A percentile compares a stretch with the other conserved stretches of the same genome.
Evolutionary conservation across 805 yeast species (phyloP).

Genomic region (Kazachstania martiniae): DNA sequence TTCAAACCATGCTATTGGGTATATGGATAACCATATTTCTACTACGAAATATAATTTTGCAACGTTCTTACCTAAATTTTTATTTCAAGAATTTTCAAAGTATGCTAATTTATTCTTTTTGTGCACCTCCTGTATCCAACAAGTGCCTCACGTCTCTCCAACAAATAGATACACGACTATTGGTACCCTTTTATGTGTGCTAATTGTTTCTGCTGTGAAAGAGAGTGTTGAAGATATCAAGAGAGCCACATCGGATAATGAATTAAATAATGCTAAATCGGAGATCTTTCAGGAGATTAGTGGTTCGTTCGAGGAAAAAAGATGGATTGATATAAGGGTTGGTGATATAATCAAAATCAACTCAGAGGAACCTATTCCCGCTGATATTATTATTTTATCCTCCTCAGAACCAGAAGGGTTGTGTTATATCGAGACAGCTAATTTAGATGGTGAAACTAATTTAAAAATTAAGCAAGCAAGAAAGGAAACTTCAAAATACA

Average conservation of each 20-base stretch:
- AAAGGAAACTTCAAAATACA: slow-evolving; percentile 62
- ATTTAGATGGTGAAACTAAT: slow-evolving; percentile 95
- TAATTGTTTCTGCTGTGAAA: slow-evolving; percentile 83
- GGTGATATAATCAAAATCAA: slow-evolving; percentile 84
- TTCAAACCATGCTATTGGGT: slow-evolving; percentile 45
- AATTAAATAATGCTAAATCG: slow-evolving; percentile 69
- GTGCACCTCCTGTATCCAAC: slow-evolving; percentile 88
- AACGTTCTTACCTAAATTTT: slow-evolving; percentile 87
- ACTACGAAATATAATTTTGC: slow-evolving; percentile 92
- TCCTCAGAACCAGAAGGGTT: slow-evolving; percentile 98
- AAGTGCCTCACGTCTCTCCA: slow-evolving; percentile 93
- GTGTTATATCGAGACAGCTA: slow-evolving; percentile 95
- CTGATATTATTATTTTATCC: slow-evolving; percentile 73
- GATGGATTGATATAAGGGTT: slow-evolving; percentile 81
- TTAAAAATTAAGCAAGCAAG: slow-evolving; percentile 86
- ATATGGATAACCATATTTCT: slow-evolving; percentile 74
- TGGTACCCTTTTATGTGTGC: slow-evolving; percentile 76
- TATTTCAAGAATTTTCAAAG: slow-evolving; percentile 93
- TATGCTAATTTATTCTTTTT: slow-evolving; percentile 92
- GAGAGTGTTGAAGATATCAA: slow-evolving; percentile 87
- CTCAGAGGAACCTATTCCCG: slow-evolving; percentile 88
- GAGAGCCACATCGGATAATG: slow-evolving; percentile 80
- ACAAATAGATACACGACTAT: slow-evolving; percentile 93
- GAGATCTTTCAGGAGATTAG: slow-evolving; percentile 45
- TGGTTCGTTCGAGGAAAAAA: slow-evolving; percentile 53